Base-by-base conservation (phyloP, 495 filamentous ascomycete species). In the Aspergillus mulundensis region DNA sequence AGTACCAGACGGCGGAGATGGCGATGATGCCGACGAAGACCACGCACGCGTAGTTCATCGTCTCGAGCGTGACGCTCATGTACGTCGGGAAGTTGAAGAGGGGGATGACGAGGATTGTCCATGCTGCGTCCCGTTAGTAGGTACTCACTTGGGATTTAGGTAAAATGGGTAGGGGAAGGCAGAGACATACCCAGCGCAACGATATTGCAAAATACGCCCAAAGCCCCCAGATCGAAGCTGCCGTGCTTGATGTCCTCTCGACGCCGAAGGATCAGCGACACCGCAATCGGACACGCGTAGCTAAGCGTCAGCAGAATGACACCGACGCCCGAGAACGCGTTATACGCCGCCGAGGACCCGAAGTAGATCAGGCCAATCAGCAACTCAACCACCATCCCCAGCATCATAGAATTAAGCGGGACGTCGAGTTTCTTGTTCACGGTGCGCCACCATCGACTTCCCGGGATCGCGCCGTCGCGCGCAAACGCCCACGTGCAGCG, bases 311-410 rank as follows among this genome's bases (percentile, higher is more conserved):
- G 67, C 54, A 81, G 85, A 52, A 87, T 86, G 1, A 82, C 85
- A 5, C 83, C 84, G 8, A 85, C 83, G 21, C 83, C 84, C 0
- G 83, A 86, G 62, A 88, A 87, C 3, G 80, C 80, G 64, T 84
- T 85, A 70, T 85, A 87, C 3, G 84, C 83, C 0, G 82, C 80
- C 4, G 79, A 76, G 15, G 75, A 78, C 0, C 82, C 82, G 50
- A 86, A 84, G 62, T 85, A 86, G 65, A 85, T 86, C 56, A 84
- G 63, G 0, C 84, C 84, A 5, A 87, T 65, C 7, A 87, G 69
- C 30, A 75, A 77, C 57, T 79, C 76, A 14, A 86, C 74, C 0
- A 66, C 60, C 3, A 81, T 77, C 0, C 81, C 83, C 4, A 86
- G 72, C 12, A 84, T 59, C n/a, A 86, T 66, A 0, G 84, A 76